Base-by-base conservation (phyloP, 129 eudicot species). In the Silybum marianum region DNA sequence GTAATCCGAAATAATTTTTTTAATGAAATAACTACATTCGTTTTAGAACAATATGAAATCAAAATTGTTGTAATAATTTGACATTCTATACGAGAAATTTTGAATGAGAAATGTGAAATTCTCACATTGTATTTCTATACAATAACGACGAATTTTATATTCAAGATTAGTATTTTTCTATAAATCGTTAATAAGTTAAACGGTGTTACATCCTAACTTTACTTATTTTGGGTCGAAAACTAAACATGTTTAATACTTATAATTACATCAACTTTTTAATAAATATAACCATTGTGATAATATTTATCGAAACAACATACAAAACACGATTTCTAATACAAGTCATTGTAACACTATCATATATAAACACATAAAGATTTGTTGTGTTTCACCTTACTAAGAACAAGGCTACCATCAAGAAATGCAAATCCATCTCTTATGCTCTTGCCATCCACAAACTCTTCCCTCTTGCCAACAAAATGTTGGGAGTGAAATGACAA, bases 331-430 rank as follows among this genome's bases (percentile, higher is more conserved):
- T 21, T 65, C 16, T 21, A 65, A 62, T 65, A 65, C 69, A 65
- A 65, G 30, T 65, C 30, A 65, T 22, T 23, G 28, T 9, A 10
- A 65, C 30, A 22, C 14, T 13, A 22, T 19, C 23, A 65, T 22
- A 23, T 65, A 24, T 14, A 38, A 2, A 9, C 28, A 73, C 22
- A 24, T 69, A 76, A 85, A 30, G 16, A 74, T 23, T 74, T 48
- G 9, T 16, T 21, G 39, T 62, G 46, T 40, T 12, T 79, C 65
- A 88, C 91, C 91, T 86, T 69, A 54, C 71, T 75, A 69, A 81
- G 71, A 80, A 78, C 51, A 77, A 22, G 63, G 19, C 60, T 78
- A 39, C 78, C 54, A 24, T 86, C 75, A 38, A 72, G 70, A 74
- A 63, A 80, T 21, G 21, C 76, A 62, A 60, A 70, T 19, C 51